Evolutionary conservation across 2,329 filamentous ascomycete genomes (phyloP).

Genomic region (Zymoseptoria passerinii): DNA sequence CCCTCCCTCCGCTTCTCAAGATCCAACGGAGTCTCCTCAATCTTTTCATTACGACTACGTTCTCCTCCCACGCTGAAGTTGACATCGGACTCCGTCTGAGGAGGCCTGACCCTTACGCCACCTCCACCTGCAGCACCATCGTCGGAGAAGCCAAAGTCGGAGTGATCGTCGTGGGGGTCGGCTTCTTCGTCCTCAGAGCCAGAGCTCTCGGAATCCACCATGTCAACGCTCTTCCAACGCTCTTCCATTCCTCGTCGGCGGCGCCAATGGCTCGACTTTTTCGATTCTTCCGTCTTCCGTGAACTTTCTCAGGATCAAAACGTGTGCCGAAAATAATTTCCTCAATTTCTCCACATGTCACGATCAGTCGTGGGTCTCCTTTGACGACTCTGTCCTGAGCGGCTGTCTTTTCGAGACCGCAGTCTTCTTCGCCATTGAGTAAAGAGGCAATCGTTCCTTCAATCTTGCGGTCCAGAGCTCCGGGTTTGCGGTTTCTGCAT

Average conservation of each 20-base stretch:
- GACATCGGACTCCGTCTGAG: constrained; percentile 42
- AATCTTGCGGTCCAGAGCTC: constrained; percentile 41
- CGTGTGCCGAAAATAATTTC: constrained; percentile 41
- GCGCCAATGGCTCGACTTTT: constrained; percentile 34
- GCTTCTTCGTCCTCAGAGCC: constrained; percentile 12
- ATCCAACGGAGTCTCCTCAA: constrained; percentile 46
- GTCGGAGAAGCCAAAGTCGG: not conserved
- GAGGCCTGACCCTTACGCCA: constrained; percentile 27
- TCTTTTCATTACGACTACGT: constrained; percentile 46
- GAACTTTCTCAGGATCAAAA: constrained; percentile 39
- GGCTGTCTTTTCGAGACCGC: constrained; percentile 28
- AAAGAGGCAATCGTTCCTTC: constrained; percentile 42
- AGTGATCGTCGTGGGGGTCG: constrained; percentile 6
- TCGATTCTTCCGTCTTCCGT: constrained; percentile 40
- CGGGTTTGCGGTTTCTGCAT: constrained; percentile 43
- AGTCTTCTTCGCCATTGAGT: constrained; percentile 28
- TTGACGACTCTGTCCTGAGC: constrained; percentile 34
- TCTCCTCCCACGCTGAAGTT: constrained; percentile 49
- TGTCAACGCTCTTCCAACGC: constrained; percentile 40
- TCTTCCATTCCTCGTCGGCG: constrained; percentile 34
- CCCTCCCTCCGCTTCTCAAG: constrained; percentile 43
- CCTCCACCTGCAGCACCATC: constrained; percentile 10
- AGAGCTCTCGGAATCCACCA: constrained; percentile 24
- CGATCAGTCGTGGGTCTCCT: constrained; percentile 44
- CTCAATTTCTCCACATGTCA: constrained; percentile 46